These are phyloP conservation scores for Poterioochromonas sp. DNA, from an alignment of 352 stramenopile genomes.

Conservation along the genomic window DNA sequence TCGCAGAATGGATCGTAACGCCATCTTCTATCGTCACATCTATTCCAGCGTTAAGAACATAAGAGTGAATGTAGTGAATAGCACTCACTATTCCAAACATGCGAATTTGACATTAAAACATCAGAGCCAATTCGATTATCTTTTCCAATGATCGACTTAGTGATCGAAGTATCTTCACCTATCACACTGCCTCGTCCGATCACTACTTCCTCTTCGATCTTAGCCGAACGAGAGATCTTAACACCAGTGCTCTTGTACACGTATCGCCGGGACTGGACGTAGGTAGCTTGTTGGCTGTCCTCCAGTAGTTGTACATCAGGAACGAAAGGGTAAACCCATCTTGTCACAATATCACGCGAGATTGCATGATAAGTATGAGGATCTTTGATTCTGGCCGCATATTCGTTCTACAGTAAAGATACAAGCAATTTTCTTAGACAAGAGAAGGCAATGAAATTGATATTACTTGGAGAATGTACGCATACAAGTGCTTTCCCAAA, in stretches of 20 bases:
- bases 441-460: neutral
- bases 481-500: constrained; percentile 91
- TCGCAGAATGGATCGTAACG: constrained; percentile 47
- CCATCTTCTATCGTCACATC: constrained; percentile 48
- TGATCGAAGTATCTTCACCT: constrained; percentile 49
- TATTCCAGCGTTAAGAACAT: neutral
- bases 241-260: constrained; percentile 48
- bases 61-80: too few relatives aligned
- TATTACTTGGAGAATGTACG: constrained; percentile 61
- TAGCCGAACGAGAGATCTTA: constrained; percentile 33
- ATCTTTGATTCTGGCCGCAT: constrained; percentile 84
- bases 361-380: constrained; percentile 81
- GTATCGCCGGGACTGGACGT: constrained; percentile 46
- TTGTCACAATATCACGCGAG: constrained; percentile 79
- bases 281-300: constrained; percentile 24
- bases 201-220: constrained; percentile 44
- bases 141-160: constrained; percentile 46
- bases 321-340: constrained; percentile 90
- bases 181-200: constrained; percentile 51
- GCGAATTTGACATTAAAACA: constrained; percentile 41
- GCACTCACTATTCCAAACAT: constrained; percentile 47
- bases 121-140: neutral
- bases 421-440: neutral
- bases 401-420: constrained; percentile 58
- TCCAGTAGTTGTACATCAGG: constrained; percentile 61